phyloP scores from a whole-genome alignment of 129 eudicot genomes.

The Glebionis coronaria region DNA sequence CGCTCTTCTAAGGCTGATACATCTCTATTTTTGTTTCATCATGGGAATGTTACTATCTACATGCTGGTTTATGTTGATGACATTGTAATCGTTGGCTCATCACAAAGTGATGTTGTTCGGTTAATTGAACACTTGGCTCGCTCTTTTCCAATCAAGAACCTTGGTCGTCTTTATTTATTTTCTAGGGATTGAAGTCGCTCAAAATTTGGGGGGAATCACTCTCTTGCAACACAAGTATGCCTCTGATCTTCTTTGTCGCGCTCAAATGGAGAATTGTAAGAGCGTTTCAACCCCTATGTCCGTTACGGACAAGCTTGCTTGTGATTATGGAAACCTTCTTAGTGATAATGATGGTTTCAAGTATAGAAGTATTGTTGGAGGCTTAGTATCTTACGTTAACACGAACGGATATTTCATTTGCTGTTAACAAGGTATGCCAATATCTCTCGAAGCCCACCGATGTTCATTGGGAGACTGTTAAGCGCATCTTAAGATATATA shows the following conservation, averaged over 20 bases:
- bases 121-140: background rate
- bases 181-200: background rate
- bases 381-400: background rate
- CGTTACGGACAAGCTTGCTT: background rate
- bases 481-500: background rate
- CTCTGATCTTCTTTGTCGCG: background rate
- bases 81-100: background rate
- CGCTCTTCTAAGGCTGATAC: constrained; percentile 2
- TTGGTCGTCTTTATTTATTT: background rate
- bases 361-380: background rate
- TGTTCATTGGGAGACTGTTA: background rate
- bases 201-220: constrained; percentile 3
- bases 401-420: background rate
- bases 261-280: background rate
- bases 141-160: background rate
- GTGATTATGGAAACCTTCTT: background rate
- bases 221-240: background rate
- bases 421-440: constrained; percentile 4
- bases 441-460: background rate
- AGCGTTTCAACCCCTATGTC: background rate
- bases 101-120: background rate
- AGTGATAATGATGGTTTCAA: background rate
- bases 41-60: background rate
- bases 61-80: constrained; percentile 7
- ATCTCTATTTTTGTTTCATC: background rate